phyloP scores from a whole-genome alignment of 1,284 basidiomycete species.

The Heterobasidion annosum region DNA sequence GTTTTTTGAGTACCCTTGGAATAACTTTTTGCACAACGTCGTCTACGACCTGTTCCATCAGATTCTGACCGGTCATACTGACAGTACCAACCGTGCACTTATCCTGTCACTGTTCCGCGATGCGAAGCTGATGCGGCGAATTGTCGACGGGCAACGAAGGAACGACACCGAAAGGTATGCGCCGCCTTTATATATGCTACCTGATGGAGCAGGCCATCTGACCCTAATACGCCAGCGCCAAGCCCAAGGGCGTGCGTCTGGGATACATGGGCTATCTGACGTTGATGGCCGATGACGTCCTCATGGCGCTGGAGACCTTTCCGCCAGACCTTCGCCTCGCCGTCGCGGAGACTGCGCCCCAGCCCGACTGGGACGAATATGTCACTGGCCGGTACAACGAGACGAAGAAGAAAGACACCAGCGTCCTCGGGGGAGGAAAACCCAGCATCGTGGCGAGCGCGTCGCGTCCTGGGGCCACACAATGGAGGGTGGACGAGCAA shows the following conservation, averaged over 20 bases:
- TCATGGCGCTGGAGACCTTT: constrained; percentile 79
- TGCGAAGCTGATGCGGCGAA: constrained; percentile 69
- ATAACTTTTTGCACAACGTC: constrained; percentile 96
- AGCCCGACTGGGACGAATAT: constrained; percentile 83
- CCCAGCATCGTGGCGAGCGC: constrained; percentile 42
- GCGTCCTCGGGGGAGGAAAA: constrained; percentile 77
- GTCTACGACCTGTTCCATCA: constrained; percentile 97
- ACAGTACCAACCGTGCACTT: constrained; percentile 72
- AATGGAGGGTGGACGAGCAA: constrained; percentile 70
- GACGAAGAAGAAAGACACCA: constrained; percentile 77
- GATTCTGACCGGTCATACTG: constrained; percentile 81
- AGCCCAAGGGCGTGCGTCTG: constrained; percentile 66
- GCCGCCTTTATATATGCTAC: constrained; percentile 2
- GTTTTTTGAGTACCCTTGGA: constrained; percentile 96
- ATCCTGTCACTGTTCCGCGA: constrained; percentile 77
- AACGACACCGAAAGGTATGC: constrained; percentile 68
- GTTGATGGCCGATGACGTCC: constrained; percentile 87
- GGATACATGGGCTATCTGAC: constrained; percentile 98
- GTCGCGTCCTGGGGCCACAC: constrained; percentile 23
- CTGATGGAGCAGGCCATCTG: background rate
- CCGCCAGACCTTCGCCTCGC: constrained; percentile 67
- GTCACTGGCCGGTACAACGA: constrained; percentile 77
- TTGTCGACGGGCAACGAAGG: constrained; percentile 74
- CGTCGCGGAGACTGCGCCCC: constrained; percentile 60
- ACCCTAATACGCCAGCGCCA: constrained; percentile 28